These are phyloP conservation scores for Pleodorina starrii DNA, from an alignment of 139 green algal species.

Conservation along the genomic window DNA sequence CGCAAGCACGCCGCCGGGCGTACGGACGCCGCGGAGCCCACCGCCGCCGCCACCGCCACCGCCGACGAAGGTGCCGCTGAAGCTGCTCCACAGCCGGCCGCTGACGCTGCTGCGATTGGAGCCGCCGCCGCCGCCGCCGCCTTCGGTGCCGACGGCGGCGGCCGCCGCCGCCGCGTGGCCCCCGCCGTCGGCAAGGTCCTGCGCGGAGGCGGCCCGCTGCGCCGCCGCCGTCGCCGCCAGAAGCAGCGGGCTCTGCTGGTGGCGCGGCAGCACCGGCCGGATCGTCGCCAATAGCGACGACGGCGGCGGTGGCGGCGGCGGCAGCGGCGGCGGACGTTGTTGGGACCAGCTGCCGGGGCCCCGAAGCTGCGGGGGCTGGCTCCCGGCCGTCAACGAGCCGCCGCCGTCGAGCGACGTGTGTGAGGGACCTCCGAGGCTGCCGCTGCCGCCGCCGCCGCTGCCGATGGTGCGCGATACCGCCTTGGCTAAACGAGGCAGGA, in stretches of 20 bases:
- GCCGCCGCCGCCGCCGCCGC: neutral
- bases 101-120: neutral
- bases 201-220: neutral
- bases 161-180: neutral
- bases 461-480: neutral
- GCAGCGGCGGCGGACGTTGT: neutral
- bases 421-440: neutral
- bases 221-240: neutral
- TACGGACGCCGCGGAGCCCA: neutral
- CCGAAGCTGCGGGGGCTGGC: neutral
- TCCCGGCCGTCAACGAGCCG: neutral
- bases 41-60: neutral
- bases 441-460: neutral
- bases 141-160: neutral
- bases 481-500: neutral
- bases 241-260: neutral
- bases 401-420: too few relatives aligned
- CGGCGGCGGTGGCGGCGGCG: neutral
- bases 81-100: neutral
- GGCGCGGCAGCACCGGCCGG: constrained; percentile 4
- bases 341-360: neutral
- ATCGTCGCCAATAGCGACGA: neutral
- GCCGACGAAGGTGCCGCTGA: neutral
- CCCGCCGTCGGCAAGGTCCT: neutral
- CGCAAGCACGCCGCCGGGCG: neutral